A percentile compares a stretch with the other conserved stretches of the same genome.
Conservation (phyloP, 2,329 filamentous ascomycete genomes). For the Clonostachys solani region DNA sequence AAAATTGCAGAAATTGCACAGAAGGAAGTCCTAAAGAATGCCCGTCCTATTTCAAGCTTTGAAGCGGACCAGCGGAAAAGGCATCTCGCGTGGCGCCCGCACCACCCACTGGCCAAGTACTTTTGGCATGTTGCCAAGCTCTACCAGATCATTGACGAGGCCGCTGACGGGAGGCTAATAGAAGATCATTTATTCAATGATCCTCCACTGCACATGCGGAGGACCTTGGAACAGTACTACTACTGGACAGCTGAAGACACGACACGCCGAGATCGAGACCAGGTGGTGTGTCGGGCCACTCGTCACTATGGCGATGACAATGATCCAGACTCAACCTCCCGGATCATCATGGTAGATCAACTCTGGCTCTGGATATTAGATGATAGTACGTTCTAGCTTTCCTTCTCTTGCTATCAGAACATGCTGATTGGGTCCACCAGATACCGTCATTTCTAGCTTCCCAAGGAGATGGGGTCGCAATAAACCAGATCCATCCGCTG, state of each 20-base stretch:
- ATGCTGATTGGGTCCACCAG: constrained; percentile 12
- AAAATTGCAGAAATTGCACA: constrained; percentile 5
- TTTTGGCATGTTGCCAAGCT: constrained; percentile 11
- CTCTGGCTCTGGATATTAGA: constrained; percentile 11
- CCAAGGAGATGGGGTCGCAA: constrained; percentile 29
- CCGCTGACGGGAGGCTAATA: constrained; percentile 8
- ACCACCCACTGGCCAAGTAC: constrained; percentile 9
- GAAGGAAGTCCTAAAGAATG: not conserved
- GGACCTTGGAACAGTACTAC: constrained; percentile 30
- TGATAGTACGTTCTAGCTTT: constrained; percentile 5
- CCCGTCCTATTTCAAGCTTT: not conserved
- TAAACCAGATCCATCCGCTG: constrained; percentile 26
- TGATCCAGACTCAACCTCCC: constrained; percentile 6
- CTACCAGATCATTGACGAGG: constrained; percentile 9
- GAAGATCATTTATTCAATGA: constrained; percentile 14
- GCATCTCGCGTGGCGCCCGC: constrained; percentile 4
- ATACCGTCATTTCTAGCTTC: constrained; percentile 30
- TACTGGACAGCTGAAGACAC: constrained; percentile 28
- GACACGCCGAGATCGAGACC: constrained; percentile 18
- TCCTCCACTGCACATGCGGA: constrained; percentile 20
- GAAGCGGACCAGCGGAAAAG: not conserved
- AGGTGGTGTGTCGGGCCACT: constrained; percentile 15
- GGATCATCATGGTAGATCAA: constrained; percentile 10
- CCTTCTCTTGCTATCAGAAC: too few relatives aligned
- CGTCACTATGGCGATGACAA: constrained; percentile 7